Evolutionary conservation across 768 basidiomycete genomes (phyloP).

Genomic region (Trametes cinnabarina): DNA sequence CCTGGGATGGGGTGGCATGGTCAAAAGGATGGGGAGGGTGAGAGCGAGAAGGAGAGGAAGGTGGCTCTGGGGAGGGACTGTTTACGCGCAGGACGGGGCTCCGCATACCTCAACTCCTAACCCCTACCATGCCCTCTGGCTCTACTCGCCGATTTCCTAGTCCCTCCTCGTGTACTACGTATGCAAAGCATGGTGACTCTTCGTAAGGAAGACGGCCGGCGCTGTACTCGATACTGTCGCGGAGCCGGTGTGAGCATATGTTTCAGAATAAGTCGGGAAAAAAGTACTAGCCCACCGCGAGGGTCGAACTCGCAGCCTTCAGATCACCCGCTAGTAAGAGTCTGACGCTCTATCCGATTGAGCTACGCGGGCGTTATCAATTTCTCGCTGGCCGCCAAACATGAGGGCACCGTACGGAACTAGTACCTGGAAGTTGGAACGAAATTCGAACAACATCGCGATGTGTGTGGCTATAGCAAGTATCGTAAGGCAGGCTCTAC

Average conservation of each 20-base stretch:
- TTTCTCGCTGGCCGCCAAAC: too few species aligned
- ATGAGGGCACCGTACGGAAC: too few species aligned
- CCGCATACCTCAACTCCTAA: not conserved
- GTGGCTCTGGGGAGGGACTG: not conserved
- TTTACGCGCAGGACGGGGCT: not conserved
- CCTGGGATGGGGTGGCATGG: slow-evolving; percentile 6
- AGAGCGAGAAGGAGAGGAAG: not conserved
- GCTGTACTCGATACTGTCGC: too few species aligned
- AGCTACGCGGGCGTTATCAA: slow-evolving; percentile 15
- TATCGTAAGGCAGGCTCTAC: too few species aligned
- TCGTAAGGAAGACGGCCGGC: too few species aligned
- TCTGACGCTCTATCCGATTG: slow-evolving; percentile 48
- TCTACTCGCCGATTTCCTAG: too few species aligned
- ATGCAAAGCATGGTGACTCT: too few species aligned
- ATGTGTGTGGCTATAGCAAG: too few species aligned
- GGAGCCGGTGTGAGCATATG: not conserved
- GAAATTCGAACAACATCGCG: too few species aligned
- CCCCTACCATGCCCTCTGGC: too few species aligned
- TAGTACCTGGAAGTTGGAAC: too few species aligned
- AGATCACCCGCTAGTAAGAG: slow-evolving; percentile 49
- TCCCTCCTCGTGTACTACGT: too few species aligned
- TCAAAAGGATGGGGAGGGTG: not conserved
- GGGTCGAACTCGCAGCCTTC: slow-evolving; percentile 67
- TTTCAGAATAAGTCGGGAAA: not conserved
- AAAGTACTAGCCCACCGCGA: slow-evolving; percentile 52